Evolutionary conservation across 129 eudicot species (phyloP).

Genomic region (Calendula officinalis): DNA sequence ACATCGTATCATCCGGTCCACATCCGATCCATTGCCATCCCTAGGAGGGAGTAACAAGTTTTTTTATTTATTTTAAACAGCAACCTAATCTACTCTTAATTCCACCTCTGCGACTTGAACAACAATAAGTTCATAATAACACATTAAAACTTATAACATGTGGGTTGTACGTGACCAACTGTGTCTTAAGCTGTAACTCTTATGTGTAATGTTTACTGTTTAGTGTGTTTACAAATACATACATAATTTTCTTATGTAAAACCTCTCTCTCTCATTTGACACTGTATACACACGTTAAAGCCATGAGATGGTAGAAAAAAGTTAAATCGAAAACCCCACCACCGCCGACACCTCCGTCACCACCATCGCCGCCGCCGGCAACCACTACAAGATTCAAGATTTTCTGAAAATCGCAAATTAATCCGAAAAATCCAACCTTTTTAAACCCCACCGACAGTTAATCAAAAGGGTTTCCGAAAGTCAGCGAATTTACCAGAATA

Average conservation of each 20-base stretch:
- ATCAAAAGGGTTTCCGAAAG: conserved; percentile 8
- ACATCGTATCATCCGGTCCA: too few species aligned
- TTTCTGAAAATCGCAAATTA: not conserved
- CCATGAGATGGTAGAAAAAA: conserved; percentile 4
- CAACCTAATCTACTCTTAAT: too few species aligned
- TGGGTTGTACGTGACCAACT: too few species aligned
- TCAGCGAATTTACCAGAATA: not conserved
- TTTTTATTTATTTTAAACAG: too few species aligned
- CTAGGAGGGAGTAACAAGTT: too few species aligned
- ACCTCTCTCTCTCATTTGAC: conserved; percentile 27
- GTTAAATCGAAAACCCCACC: conserved; percentile 10
- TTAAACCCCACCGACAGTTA: conserved; percentile 26
- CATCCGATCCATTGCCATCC: too few species aligned
- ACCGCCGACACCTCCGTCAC: conserved; percentile 11
- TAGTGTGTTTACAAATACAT: too few species aligned
- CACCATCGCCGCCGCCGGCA: conserved; percentile 14
- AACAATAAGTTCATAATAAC: too few species aligned
- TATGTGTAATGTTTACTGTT: too few species aligned
- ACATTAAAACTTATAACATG: too few species aligned
- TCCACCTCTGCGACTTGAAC: too few species aligned
- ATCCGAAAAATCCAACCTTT: not conserved
- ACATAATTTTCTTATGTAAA: not conserved
- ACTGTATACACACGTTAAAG: conserved; percentile 9
- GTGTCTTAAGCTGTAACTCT: too few species aligned
- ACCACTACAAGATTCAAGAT: not conserved